A percentile compares a stretch with the other conserved stretches of the same genome.
phyloP scores from a whole-genome alignment of 2,329 filamentous ascomycete species.

The Rutstroemia sp. region DNA sequence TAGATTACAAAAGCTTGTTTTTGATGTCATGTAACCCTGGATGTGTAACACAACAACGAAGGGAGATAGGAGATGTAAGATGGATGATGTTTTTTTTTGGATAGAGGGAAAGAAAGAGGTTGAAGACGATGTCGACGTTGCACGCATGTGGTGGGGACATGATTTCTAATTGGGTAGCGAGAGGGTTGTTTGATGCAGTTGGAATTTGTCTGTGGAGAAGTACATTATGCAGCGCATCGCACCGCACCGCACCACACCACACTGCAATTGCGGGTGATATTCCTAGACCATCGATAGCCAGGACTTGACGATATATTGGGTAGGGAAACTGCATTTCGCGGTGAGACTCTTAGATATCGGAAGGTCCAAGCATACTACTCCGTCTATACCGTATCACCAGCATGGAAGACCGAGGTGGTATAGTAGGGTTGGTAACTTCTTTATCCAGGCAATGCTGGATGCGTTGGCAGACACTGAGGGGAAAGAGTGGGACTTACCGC shows the following conservation, averaged over 20 bases:
- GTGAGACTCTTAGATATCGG: too few relatives aligned
- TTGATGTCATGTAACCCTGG: not conserved
- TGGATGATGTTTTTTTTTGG: not conserved
- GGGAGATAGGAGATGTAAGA: not conserved
- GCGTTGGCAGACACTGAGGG: too few relatives aligned
- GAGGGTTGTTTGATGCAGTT: not conserved
- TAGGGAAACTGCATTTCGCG: too few relatives aligned
- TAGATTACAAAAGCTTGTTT: not conserved
- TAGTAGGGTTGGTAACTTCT: too few relatives aligned
- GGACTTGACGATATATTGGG: too few relatives aligned
- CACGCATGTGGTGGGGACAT: not conserved
- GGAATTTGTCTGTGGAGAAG: too few relatives aligned
- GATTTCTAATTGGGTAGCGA: not conserved
- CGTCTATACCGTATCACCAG: too few relatives aligned
- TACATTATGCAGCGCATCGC: not conserved
- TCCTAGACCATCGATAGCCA: not conserved
- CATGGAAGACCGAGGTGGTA: too few relatives aligned
- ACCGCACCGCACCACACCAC: not conserved
- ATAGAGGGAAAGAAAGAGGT: too few relatives aligned
- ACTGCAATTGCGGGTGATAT: not conserved
- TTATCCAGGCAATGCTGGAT: too few relatives aligned
- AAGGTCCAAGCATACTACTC: too few relatives aligned
- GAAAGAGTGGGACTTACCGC: too few relatives aligned
- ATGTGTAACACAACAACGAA: not conserved
- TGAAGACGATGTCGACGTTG: not conserved